Evolutionary conservation across 73 alveolate genomes (phyloP).

Genomic region (Paramecium bursaria): DNA sequence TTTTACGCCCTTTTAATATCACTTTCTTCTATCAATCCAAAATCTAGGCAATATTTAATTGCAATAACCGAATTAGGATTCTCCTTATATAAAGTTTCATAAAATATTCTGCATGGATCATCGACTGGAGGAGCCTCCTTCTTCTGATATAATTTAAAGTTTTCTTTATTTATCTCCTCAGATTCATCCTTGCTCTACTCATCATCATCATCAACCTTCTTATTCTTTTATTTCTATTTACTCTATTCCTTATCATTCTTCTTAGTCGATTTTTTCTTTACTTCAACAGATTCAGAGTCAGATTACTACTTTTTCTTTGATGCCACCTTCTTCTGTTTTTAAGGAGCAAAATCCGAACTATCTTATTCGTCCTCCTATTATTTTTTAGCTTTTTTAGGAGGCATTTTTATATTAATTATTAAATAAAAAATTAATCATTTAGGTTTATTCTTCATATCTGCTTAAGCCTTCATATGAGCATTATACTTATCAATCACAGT

Average conservation of each 20-base stretch:
- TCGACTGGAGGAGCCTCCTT: conserved; percentile 79
- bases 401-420: too few relatives aligned
- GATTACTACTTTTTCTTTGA: too few relatives aligned
- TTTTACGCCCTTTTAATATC: conserved; percentile 37
- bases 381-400: too few relatives aligned
- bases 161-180: conserved; percentile 19
- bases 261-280: too few relatives aligned
- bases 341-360: too few relatives aligned
- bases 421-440: too few relatives aligned
- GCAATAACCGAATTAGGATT: conserved; percentile 85
- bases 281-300: too few relatives aligned
- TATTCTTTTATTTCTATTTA: too few relatives aligned
- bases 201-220: conserved; percentile 30
- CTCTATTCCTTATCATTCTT: too few relatives aligned
- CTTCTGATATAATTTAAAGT: conserved; percentile 39
- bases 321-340: too few relatives aligned
- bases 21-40: conserved; percentile 80
- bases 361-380: too few relatives aligned
- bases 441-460: too few relatives aligned
- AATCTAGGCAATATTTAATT: conserved; percentile 84
- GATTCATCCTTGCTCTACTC: conserved; percentile 10
- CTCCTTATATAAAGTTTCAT: conserved; percentile 83
- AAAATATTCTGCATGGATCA: conserved; percentile 87
- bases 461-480: neutral
- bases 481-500: neutral